Base-by-base conservation (phyloP, 2,329 filamentous ascomycete genomes). In the Penicillium hesseltinei region DNA sequence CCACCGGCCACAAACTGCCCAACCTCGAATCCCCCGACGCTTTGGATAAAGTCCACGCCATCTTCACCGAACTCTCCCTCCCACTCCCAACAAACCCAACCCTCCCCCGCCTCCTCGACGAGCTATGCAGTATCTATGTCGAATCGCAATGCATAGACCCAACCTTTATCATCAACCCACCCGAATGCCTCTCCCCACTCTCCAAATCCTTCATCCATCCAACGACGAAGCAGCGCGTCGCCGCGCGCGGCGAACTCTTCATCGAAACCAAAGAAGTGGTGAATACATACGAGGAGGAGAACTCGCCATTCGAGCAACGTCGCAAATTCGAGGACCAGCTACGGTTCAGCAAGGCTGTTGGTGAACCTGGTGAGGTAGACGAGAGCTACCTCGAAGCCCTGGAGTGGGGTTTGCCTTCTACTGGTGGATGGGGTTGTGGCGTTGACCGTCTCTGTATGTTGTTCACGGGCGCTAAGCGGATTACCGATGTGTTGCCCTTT, bases 231-330 rank as follows among this genome's bases (percentile, higher is more conserved):
- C 92, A 97, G 71, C 75, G 83, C 9, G 86, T 96, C 1, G 88
- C 91, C 1, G 90, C 91, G 0, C 87, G 92, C 6, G 90, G 89
- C 0, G 92, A 97, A 75, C 83, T 96, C 23, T 96, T 96, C 75
- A 84, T 95, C 61, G 78, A 85, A 49, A 86, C 88, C 40, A 85
- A 86, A 54, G 94, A 99, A 71, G 82, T 96, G 33, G 91, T 93
- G 59, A 99, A 99, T 75, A 95, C 93, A 79, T 99, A 99, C 74
- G 94, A 99, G 73, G 94, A 99, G 76, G 94, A 99, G 73, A 99
- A 99, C 74, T 90, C 91, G 51, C 94, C 94, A 0, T 87, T 89
- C 53, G 89, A 88, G 67, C 94, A 99, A 77, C 83, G 90, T 45
- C 81, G 84, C 54, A 99, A 99, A 75, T 92, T 99, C 62, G 75